Conservation (phyloP, 306 rosid species). For the Medicago arabica region DNA sequence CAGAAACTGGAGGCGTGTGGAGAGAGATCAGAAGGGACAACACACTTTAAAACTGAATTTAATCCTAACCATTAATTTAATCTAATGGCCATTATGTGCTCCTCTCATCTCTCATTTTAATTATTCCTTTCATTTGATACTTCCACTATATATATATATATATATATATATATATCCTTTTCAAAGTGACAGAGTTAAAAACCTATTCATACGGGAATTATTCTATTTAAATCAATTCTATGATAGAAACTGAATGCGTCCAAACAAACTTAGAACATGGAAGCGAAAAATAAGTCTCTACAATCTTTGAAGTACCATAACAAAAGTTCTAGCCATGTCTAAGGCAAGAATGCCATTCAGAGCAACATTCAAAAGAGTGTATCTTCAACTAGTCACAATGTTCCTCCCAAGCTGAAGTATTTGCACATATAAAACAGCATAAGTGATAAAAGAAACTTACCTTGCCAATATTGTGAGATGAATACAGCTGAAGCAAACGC, state of each 20-base stretch:
- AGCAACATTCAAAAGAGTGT: constrained; percentile 20
- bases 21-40: too few species aligned
- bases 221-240: constrained; percentile 23
- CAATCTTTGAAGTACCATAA: constrained; percentile 22
- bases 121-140: too few species aligned
- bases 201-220: not conserved
- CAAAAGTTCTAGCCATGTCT: not conserved
- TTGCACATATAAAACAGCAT: constrained; percentile 12
- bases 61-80: too few species aligned
- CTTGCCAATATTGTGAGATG: constrained; percentile 95
- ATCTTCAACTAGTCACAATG: constrained; percentile 23
- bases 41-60: too few species aligned
- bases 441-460: constrained; percentile 49
- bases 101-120: too few species aligned
- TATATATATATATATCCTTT: not conserved
- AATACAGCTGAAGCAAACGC: constrained; percentile 90
- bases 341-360: constrained; percentile 26
- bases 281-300: constrained; percentile 22
- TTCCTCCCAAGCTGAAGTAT: constrained; percentile 18
- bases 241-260: constrained; percentile 27
- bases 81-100: too few species aligned
- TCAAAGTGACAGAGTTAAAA: not conserved
- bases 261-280: constrained; percentile 13
- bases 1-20: too few species aligned
- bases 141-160: too few species aligned